phyloP scores from a whole-genome alignment of 306 rosid species.

The Lathyrus aphaca region DNA sequence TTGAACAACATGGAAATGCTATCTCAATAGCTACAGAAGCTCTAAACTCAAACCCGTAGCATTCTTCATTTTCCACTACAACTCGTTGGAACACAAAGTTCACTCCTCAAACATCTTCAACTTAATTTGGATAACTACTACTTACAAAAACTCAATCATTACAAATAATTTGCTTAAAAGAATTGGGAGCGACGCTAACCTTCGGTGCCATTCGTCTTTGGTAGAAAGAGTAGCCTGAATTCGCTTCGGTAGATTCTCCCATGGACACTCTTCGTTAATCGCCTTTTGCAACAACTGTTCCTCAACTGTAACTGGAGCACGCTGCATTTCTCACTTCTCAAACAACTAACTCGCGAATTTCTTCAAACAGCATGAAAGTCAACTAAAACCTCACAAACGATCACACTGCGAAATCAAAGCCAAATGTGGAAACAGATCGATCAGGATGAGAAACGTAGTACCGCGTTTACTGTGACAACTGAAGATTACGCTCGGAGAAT shows the following conservation, averaged over 20 bases:
- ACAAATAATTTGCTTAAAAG: neutral
- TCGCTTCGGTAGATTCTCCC: slow-evolving; percentile 93
- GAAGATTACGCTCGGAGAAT: slow-evolving; percentile 1
- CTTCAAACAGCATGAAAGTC: slow-evolving; percentile 34
- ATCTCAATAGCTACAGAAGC: neutral
- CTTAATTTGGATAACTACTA: slow-evolving; percentile 5
- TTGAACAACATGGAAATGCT: slow-evolving; percentile 1
- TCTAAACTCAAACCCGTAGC: neutral
- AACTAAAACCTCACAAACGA: slow-evolving; percentile 3
- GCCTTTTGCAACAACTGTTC: slow-evolving; percentile 82
- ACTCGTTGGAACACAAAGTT: neutral
- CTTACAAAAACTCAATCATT: slow-evolving; percentile 4
- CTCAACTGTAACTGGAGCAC: slow-evolving; percentile 65
- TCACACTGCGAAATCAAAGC: slow-evolving; percentile 22
- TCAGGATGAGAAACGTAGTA: slow-evolving; percentile 17
- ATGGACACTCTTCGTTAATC: slow-evolving; percentile 83
- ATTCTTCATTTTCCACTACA: slow-evolving; percentile 1
- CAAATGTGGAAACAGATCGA: slow-evolving; percentile 5
- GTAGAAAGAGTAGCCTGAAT: slow-evolving; percentile 80
- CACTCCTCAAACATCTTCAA: neutral
- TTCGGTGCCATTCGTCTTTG: slow-evolving; percentile 92
- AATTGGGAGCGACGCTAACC: slow-evolving; percentile 50
- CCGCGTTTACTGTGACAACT: neutral
- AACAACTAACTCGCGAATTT: neutral
- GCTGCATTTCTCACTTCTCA: slow-evolving; percentile 70